phyloP scores from a whole-genome alignment of 2,329 filamentous ascomycete genomes.

The Neoscytalidium dimidiatum region DNA sequence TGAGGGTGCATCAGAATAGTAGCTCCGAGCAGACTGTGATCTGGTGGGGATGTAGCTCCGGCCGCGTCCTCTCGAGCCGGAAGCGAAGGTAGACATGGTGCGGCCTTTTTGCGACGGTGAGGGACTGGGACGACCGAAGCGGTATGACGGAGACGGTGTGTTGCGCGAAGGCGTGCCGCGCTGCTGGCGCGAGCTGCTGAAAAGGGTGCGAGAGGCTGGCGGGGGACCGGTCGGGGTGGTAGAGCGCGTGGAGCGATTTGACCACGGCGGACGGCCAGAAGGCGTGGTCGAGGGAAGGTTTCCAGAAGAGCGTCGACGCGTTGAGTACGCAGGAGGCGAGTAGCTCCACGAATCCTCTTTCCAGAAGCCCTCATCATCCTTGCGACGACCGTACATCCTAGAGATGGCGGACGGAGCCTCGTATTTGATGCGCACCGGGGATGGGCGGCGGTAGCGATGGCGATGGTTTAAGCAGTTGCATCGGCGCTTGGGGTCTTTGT shows the following conservation, averaged over 20 bases:
- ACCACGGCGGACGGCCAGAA: slow-evolving; percentile 55
- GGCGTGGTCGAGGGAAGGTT: slow-evolving; percentile 57
- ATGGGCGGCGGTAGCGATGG: slow-evolving; percentile 10
- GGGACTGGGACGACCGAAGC: slow-evolving; percentile 17
- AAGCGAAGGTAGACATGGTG: slow-evolving; percentile 12
- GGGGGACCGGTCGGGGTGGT: slow-evolving; percentile 56
- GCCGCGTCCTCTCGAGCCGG: slow-evolving; percentile 5
- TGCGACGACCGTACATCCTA: slow-evolving; percentile 12
- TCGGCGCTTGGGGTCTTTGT: slow-evolving; percentile 20
- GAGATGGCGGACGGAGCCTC: slow-evolving; percentile 11
- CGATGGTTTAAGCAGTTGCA: slow-evolving; percentile 20
- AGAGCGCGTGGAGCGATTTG: slow-evolving; percentile 46
- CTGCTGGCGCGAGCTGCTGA: slow-evolving; percentile 54
- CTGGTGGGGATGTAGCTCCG: slow-evolving; percentile 17
- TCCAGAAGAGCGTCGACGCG: slow-evolving; percentile 27
- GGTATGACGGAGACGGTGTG: slow-evolving; percentile 21
- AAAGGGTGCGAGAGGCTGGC: slow-evolving; percentile 50
- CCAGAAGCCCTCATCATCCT: slow-evolving; percentile 1
- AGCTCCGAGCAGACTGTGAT: slow-evolving; percentile 16
- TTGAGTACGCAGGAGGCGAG: slow-evolving; percentile 38
- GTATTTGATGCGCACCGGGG: slow-evolving; percentile 7
- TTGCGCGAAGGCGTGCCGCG: slow-evolving; percentile 23
- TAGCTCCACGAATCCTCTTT: background rate
- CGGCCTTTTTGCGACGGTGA: slow-evolving; percentile 15
- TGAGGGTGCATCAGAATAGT: slow-evolving; percentile 22